These are phyloP conservation scores for Choiromyces venosus DNA, from an alignment of 495 filamentous ascomycete species.

Conservation along the genomic window DNA sequence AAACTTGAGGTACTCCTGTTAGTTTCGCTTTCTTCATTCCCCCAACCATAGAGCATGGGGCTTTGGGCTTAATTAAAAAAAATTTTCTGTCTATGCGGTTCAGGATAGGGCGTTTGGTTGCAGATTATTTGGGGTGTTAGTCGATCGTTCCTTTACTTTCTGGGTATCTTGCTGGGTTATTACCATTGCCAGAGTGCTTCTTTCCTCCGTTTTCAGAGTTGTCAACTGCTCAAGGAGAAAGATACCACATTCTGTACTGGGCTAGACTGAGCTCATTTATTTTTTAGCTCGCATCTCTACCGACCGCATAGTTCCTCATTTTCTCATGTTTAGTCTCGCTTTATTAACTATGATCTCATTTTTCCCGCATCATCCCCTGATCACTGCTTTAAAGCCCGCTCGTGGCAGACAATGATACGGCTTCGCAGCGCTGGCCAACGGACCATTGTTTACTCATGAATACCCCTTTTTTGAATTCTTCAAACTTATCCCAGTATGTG, in stretches of 20 bases:
- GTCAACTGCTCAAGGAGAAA: neutral
- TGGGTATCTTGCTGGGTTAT: neutral
- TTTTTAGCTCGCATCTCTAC: neutral
- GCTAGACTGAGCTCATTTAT: too few relatives aligned
- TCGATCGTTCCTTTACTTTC: neutral
- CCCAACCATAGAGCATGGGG: neutral
- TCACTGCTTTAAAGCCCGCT: neutral
- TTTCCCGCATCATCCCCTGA: neutral
- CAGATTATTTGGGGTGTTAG: neutral
- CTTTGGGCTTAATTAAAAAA: neutral
- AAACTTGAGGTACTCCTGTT: neutral
- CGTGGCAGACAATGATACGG: neutral
- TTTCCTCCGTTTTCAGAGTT: neutral
- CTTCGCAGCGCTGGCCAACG: neutral
- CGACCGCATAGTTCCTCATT: neutral
- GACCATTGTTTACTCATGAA: neutral
- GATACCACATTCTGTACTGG: neutral
- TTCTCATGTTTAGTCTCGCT: neutral
- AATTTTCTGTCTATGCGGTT: neutral
- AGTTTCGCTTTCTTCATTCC: neutral
- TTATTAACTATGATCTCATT: neutral
- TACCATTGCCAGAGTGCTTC: neutral
- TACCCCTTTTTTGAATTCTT: neutral
- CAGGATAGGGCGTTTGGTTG: neutral
- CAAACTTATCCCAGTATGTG: neutral